Evolutionary conservation across 1,284 basidiomycete species (phyloP).

Genomic region (Microbotryum intermedium): DNA sequence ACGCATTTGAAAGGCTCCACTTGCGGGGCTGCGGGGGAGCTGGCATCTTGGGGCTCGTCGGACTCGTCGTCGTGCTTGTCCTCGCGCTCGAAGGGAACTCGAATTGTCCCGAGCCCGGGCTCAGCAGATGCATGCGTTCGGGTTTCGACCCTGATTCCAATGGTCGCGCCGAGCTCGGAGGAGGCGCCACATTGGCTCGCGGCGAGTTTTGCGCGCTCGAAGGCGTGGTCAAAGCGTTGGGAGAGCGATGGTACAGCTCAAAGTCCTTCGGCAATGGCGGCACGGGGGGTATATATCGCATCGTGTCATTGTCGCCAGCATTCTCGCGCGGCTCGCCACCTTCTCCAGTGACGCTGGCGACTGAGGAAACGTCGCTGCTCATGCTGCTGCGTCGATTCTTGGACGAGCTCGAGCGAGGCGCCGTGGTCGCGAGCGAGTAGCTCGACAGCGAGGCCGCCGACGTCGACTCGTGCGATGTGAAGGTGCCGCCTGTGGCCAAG

Average conservation of each 20-base stretch:
- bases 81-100: constrained; percentile 7
- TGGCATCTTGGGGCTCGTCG: constrained; percentile 49
- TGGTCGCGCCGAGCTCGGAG: constrained; percentile 19
- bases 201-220: constrained; percentile 43
- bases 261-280: constrained; percentile 90
- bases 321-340: constrained; percentile 40
- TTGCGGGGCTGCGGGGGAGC: constrained; percentile 44
- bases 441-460: constrained; percentile 71
- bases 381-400: constrained; percentile 56
- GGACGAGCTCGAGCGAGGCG: constrained; percentile 49
- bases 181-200: constrained; percentile 35
- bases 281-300: constrained; percentile 59
- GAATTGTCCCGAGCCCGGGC: constrained; percentile 8
- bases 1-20: constrained; percentile 86
- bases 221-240: constrained; percentile 4
- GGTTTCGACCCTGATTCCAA: constrained; percentile 14
- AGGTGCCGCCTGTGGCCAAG: constrained; percentile 52
- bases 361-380: constrained; percentile 72
- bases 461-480: constrained; percentile 71
- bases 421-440: constrained; percentile 59
- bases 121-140: constrained; percentile 24
- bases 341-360: constrained; percentile 53
- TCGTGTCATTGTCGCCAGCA: background rate
- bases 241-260: constrained; percentile 42
- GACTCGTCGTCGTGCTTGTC: constrained; percentile 13